Base-by-base conservation (phyloP, 1,284 basidiomycete genomes). In the Pseudozyma sp. region DNA sequence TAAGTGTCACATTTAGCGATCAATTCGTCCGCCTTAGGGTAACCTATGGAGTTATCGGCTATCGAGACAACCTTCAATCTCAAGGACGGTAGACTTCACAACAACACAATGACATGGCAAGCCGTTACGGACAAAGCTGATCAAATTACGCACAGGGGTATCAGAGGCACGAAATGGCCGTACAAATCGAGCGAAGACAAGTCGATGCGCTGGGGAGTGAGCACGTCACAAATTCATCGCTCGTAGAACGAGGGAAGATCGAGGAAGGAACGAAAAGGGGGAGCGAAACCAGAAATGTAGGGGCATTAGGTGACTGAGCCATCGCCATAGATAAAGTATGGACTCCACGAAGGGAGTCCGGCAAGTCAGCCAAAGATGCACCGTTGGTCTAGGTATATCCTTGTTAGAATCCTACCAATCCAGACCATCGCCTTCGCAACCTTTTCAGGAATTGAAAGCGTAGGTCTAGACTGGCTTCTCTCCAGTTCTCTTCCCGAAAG, bases 361-460 rank as follows among this genome's bases (percentile, higher is more conserved):
- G 71, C 71, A 74, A 74, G 71, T 65, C 71, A 69, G 71, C 71
- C 71, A 74, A 74, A 74, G 71, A 74, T 74, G 71, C 71, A 69
- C 66, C 71, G 56, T 74, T 74, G 59, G 59, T 74, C 71, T 74
- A 54, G 71, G 71, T 57, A 40, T 65, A 65, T 74, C 71, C 71
- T 74, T 74, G 66, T 69, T 73, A 73, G 65, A 61, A 43, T 68
- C 70, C 70, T 73, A 68, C 70, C 70, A 59, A 44, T 38, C 48
- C 13, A 16, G 11, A 42, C 68, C 68, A 61, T 70, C 68, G 62
- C 62, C 61, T 62, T 51, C 61, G 50, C 31, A 38, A 34, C 49
- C 38, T 51, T 51, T 45, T 43, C 31, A 43, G 40, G 45, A 38
- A 40, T 50, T 50, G 49, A 53, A 60, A 51, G 62, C 68, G 68